Evolutionary conservation across 306 rosid species (phyloP).

Genomic region (Prinsepia uniflora): DNA sequence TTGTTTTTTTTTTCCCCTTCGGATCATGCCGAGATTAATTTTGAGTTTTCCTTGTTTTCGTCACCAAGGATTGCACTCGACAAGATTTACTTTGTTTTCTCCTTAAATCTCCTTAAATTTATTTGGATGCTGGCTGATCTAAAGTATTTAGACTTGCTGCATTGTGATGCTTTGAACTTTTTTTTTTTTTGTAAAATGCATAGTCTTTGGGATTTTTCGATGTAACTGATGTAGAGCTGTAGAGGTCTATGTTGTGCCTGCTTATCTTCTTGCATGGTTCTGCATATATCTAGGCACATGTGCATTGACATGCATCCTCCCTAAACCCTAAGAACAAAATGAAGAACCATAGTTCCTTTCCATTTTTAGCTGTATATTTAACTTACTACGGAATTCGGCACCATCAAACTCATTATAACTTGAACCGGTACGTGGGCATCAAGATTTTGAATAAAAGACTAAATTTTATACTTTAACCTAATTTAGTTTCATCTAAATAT

Average conservation of each 20-base stretch:
- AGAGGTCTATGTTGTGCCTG: background rate
- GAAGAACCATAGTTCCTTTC: background rate
- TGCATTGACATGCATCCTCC: background rate
- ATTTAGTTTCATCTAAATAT: background rate
- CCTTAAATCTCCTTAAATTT: background rate
- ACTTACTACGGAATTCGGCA: background rate
- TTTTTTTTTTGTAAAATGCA: background rate
- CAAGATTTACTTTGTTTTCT: background rate
- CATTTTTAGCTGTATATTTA: background rate
- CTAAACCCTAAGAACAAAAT: background rate
- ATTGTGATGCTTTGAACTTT: background rate
- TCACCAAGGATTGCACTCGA: background rate
- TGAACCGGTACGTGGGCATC: background rate
- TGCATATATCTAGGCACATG: background rate
- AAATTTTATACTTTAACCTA: background rate
- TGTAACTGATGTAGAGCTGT: constrained; percentile 2
- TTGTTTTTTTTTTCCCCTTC: background rate
- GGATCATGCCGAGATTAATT: background rate
- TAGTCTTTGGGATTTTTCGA: background rate
- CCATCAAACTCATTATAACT: background rate
- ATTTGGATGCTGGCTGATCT: background rate
- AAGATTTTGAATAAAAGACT: background rate
- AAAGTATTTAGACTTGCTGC: constrained; percentile 2
- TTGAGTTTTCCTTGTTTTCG: background rate
- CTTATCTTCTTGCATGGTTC: background rate